These are phyloP conservation scores for Gillenia trifoliata DNA, from an alignment of 306 rosid genomes.

Conservation along the genomic window DNA sequence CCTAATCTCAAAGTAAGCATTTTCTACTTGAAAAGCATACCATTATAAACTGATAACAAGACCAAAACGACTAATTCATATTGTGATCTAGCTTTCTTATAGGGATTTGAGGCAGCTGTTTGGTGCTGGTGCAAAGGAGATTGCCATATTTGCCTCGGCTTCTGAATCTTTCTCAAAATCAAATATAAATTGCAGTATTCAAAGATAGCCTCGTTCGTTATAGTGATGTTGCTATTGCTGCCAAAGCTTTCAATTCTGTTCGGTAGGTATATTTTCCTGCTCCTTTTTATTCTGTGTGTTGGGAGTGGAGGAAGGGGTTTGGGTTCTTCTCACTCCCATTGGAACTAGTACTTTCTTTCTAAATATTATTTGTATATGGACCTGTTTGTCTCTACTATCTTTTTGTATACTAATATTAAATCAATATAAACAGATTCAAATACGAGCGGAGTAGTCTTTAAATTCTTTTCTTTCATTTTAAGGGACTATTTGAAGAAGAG, in stretches of 20 bases:
- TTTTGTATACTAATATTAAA: too few species aligned
- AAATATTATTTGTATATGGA: too few species aligned
- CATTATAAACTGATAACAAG: conserved; percentile 1
- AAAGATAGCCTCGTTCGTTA: conserved; percentile 73
- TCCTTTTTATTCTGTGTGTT: neutral
- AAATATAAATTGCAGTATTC: conserved; percentile 74
- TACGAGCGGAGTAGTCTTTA: neutral
- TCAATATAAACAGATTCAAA: neutral
- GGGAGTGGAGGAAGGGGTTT: too few species aligned
- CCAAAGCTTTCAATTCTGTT: conserved; percentile 66
- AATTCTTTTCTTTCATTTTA: neutral
- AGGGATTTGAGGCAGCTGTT: conserved; percentile 96
- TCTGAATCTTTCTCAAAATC: conserved; percentile 86
- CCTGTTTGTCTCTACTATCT: too few species aligned
- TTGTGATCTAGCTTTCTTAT: conserved; percentile 15
- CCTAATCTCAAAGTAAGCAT: conserved; percentile 80
- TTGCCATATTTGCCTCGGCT: conserved; percentile 88
- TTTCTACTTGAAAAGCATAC: conserved; percentile 1
- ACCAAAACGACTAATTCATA: conserved; percentile 1
- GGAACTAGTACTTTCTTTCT: neutral
- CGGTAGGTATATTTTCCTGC: conserved; percentile 58
- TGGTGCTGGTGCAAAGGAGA: conserved; percentile 90
- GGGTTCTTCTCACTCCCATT: neutral
- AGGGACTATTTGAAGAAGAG: neutral
- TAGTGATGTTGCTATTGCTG: conserved; percentile 61